Evolutionary conservation across 371 early-diverging fungal genomes (phyloP), one percentile per base, ranked within the genome.

Genomic region (Apophysomyces variabilis): DNA sequence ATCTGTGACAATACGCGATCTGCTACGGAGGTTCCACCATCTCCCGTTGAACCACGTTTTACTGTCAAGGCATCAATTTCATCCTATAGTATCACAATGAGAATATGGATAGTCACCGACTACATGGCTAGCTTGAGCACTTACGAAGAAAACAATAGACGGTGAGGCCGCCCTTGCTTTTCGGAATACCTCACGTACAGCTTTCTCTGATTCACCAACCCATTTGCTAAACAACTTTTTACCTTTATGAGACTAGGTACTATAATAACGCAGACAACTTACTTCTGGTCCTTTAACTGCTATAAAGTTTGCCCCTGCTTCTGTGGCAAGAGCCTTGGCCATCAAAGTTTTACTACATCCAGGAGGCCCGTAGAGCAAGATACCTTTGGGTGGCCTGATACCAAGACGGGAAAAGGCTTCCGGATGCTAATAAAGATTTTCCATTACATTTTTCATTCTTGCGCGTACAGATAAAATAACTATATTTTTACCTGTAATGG

Each of bases 181-280:
- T 57, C 91, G 84, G 72, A 99, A 99, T 18, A 98, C 89, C 65
- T 95, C 93, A n/a, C 92, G 88, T 2, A 99, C 93, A 2, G 97
- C 96, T 75, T 96, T 96, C 78, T 99, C 99, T 1, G 96, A 96
- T 72, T 99, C 99, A 58, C 99, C 99, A 4, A 99, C 99, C 93
- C 95, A 99, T 77, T 96, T 97, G 82, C 93, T 96, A 70, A 97
- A 95, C 5, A 98, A 79, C 93, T 89, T 58, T 21, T 41, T 16
- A 70, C 11, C 41, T 13, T 26, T 43, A 18, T 58, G 54, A 61
- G 16, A 38, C 35, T 64, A 26, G 12, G 18, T 1, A 26, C 32
- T 37, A 56, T 7, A 18, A 44, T 11, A 38, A 14, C 18, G 32
- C 13, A 39, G 14, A 14, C 56, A 75, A 71, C 43, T 61, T 83